Evolutionary conservation across 2,329 filamentous ascomycete genomes (phyloP).

Genomic region (Clarireedia monteithiana): DNA sequence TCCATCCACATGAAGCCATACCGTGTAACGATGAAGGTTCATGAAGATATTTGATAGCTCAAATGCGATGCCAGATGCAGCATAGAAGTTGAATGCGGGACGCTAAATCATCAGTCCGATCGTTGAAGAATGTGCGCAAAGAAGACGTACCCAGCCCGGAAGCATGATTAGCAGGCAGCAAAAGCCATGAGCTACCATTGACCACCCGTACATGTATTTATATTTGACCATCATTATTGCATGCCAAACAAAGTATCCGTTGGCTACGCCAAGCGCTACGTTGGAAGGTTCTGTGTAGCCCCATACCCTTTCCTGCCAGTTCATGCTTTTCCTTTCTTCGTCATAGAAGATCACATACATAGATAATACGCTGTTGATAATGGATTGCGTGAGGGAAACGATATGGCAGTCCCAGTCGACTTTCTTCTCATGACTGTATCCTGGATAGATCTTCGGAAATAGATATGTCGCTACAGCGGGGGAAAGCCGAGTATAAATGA

Average conservation of each 20-base stretch:
- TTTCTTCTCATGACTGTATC: not conserved
- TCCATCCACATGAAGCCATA: not conserved
- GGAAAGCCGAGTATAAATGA: not conserved
- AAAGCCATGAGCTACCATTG: not conserved
- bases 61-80: not conserved
- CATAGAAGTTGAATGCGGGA: not conserved
- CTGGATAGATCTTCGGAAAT: not conserved
- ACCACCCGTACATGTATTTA: not conserved
- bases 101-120: not conserved
- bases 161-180: not conserved
- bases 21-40: not conserved
- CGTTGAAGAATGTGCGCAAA: not conserved
- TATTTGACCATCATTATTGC: not conserved
- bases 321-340: not conserved
- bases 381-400: not conserved
- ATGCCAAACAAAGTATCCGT: not conserved
- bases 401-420: constrained; percentile 1
- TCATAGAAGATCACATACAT: not conserved
- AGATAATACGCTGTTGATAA: not conserved
- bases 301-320: not conserved
- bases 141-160: not conserved
- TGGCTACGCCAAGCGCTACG: not conserved
- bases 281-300: not conserved
- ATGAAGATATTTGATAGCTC: not conserved
- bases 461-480: not conserved